Conservation (phyloP, 805 yeast species). For the Tetrapisispora phaffii region DNA sequence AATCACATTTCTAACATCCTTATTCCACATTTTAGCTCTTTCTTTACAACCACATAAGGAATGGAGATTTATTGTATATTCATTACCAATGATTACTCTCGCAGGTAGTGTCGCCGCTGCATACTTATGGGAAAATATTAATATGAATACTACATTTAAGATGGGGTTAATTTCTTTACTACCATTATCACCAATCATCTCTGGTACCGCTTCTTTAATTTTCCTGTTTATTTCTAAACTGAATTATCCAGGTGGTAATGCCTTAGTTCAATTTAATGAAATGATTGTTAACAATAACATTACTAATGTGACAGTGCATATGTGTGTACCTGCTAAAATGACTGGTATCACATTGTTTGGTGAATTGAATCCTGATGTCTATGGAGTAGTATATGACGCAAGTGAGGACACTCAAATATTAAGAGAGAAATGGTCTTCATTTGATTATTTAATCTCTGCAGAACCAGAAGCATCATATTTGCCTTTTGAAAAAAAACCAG, state of each 20-base stretch:
- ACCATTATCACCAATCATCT: slow-evolving; percentile 27
- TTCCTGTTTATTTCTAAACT: slow-evolving; percentile 55
- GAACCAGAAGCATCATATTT: slow-evolving; percentile 11
- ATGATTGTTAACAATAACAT: slow-evolving; percentile 25
- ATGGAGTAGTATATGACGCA: slow-evolving; percentile 53
- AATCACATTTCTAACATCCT: slow-evolving; percentile 40
- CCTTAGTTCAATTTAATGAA: slow-evolving; percentile 46
- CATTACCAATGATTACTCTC: slow-evolving; percentile 57
- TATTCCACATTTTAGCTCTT: slow-evolving; percentile 49
- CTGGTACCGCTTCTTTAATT: slow-evolving; percentile 35
- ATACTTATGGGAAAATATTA: slow-evolving; percentile 29
- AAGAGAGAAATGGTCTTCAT: slow-evolving; percentile 34
- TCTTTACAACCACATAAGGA: slow-evolving; percentile 88
- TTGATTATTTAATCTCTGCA: slow-evolving; percentile 42
- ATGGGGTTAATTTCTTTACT: slow-evolving; percentile 26
- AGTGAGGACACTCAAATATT: slow-evolving; percentile 46
- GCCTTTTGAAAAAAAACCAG: slow-evolving; percentile 18
- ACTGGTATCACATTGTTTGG: slow-evolving; percentile 75
- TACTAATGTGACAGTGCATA: slow-evolving; percentile 41
- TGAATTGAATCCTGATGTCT: slow-evolving; percentile 36
- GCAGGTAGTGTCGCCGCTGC: slow-evolving; percentile 55
- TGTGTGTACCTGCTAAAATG: slow-evolving; percentile 78
- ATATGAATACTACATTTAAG: slow-evolving; percentile 12
- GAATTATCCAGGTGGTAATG: slow-evolving; percentile 88
- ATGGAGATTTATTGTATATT: slow-evolving; percentile 80